These are phyloP conservation scores for Pontederia crassipes DNA, from an alignment of 176 grass and related monocot species.

Conservation along the genomic window DNA sequence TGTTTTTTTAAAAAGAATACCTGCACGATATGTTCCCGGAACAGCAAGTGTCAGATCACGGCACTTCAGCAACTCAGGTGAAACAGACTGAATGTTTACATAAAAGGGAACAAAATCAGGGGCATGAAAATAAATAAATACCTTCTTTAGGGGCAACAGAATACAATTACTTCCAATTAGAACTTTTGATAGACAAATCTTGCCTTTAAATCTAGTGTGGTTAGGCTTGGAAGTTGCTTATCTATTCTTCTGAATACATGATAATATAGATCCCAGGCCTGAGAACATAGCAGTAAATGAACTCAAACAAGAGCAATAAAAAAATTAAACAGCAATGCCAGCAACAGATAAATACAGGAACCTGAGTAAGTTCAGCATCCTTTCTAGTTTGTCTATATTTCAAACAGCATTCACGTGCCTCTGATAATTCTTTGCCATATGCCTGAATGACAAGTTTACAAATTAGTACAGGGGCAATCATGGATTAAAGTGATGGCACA, in stretches of 20 bases:
- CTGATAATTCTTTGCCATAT: constrained; percentile 86
- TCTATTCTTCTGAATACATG: constrained; percentile 99
- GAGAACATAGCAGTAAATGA: constrained; percentile 19
- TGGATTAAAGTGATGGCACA: background rate
- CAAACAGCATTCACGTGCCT: constrained; percentile 85
- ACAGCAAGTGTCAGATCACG: constrained; percentile 87
- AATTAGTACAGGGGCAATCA: background rate
- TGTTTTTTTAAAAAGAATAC: constrained; percentile 12
- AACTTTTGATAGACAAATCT: constrained; percentile 22
- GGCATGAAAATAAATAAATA: background rate
- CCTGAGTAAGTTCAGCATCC: constrained; percentile 96
- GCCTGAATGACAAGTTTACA: constrained; percentile 29
- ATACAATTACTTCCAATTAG: too few relatives aligned
- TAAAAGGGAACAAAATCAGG: constrained; percentile 19
- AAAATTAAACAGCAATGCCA: constrained; percentile 4
- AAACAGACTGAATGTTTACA: constrained; percentile 75
- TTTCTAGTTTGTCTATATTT: constrained; percentile 72
- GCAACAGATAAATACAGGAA: constrained; percentile 9
- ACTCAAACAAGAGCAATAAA: background rate
- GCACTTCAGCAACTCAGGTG: constrained; percentile 91
- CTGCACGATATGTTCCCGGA: constrained; percentile 88
- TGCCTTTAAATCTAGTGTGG: constrained; percentile 82
- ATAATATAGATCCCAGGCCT: constrained; percentile 99
- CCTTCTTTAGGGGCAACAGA: background rate
- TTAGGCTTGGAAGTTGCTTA: constrained; percentile 98